These are phyloP conservation scores for Lepraria neglecta DNA, from an alignment of 495 filamentous ascomycete genomes.

Conservation along the genomic window DNA sequence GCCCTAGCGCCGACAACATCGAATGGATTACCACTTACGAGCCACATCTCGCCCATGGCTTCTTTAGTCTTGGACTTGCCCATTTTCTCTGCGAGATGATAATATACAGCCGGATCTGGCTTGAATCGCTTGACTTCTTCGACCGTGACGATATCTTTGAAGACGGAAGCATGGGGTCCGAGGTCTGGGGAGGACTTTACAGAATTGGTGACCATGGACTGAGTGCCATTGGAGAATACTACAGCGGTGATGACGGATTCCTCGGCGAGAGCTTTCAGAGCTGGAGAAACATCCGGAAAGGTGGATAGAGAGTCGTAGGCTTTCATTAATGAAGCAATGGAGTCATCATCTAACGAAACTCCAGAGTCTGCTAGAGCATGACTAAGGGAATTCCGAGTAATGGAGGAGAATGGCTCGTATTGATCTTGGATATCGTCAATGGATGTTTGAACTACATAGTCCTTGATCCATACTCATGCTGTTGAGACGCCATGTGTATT, in stretches of 20 bases:
- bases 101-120: constrained; percentile 59
- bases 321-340: constrained; percentile 48
- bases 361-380: constrained; percentile 58
- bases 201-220: constrained; percentile 56
- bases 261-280: constrained; percentile 42
- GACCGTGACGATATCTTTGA: constrained; percentile 56
- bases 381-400: constrained; percentile 56
- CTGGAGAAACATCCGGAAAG: constrained; percentile 60
- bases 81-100: constrained; percentile 49
- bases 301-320: constrained; percentile 63
- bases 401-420: constrained; percentile 49
- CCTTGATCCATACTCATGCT: constrained; percentile 57
- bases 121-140: constrained; percentile 59
- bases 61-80: constrained; percentile 41
- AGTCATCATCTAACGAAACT: constrained; percentile 37
- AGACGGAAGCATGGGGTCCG: constrained; percentile 42
- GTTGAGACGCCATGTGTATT: constrained; percentile 77
- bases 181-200: constrained; percentile 51
- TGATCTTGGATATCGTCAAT: constrained; percentile 1
- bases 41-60: constrained; percentile 54
- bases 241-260: constrained; percentile 45
- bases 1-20: constrained; percentile 53
- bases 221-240: constrained; percentile 71
- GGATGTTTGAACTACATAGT: not conserved
- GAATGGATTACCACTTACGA: constrained; percentile 75